phyloP scores from a whole-genome alignment of 1,284 basidiomycete genomes.

The Fomitiporia mediterranea region DNA sequence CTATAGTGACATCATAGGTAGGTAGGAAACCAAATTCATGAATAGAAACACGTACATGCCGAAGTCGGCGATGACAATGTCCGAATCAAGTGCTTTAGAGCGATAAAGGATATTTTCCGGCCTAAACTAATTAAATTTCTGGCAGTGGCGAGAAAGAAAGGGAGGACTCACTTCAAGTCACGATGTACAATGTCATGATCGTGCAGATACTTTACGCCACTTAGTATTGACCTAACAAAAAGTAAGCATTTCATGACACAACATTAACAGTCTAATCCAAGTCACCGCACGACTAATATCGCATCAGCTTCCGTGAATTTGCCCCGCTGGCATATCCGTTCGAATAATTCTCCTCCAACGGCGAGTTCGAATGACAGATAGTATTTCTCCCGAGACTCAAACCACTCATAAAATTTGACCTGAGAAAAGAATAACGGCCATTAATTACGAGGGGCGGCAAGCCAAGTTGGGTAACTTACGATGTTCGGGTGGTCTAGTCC shows the following conservation, averaged over 20 bases:
- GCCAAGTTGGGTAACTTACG: conserved; percentile 41
- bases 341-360: conserved; percentile 85
- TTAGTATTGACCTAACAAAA: conserved; percentile 61
- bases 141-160: neutral
- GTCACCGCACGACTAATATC: conserved; percentile 62
- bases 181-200: conserved; percentile 88
- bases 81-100: conserved; percentile 64
- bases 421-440: conserved; percentile 30
- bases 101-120: conserved; percentile 95
- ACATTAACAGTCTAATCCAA: conserved; percentile 21
- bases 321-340: conserved; percentile 74
- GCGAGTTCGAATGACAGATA: conserved; percentile 92
- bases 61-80: conserved; percentile 92
- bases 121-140: conserved; percentile 33
- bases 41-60: conserved; percentile 66
- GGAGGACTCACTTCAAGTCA: conserved; percentile 68
- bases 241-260: neutral
- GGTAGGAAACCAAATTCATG: neutral
- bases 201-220: conserved; percentile 80
- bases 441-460: neutral
- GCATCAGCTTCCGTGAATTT: conserved; percentile 84
- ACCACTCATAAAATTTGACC: conserved; percentile 93
- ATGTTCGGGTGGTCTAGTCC: conserved; percentile 87
- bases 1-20: conserved; percentile 34
- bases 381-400: conserved; percentile 87